Base-by-base conservation (phyloP, 225 moss, liverwort and hornwort species). In the Physcomitrellopsis africana region DNA sequence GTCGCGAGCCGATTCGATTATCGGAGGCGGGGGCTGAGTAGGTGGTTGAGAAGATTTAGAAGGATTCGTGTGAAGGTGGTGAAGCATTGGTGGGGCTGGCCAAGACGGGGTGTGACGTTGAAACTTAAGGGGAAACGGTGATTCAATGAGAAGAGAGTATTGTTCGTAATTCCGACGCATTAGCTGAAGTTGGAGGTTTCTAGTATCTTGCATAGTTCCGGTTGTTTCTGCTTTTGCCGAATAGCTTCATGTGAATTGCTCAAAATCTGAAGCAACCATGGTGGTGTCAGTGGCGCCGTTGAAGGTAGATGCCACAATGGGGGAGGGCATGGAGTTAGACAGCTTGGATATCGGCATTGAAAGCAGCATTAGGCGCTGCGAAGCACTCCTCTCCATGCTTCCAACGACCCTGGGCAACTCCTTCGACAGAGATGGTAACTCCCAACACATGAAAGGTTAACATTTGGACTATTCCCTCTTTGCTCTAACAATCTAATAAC, bases 311-410 rank as follows among this genome's bases (percentile, higher is more conserved):
- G 84, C 70, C n/a, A 61, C 77, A 60, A 77, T 66, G 9, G 69
- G 68, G 24, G 81, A 78, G 59, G 86, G 68, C 24, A 58, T 66
- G 43, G 66, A 81, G 22, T 70, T 76, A 8, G 81, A 77, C 48
- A 80, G 83, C 48, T 63, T 82, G 71, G 77, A 84, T 63, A 79
- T 64, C 10, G 81, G 81, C 19, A 82, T 87, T 60, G 87, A 87
- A 82, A 75, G 77, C 73, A 84, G 87, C 80, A 84, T 84, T 17
- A 80, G 79, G 60, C 82, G 87, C 53, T 87, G 87, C 51, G 87
- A 87, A 77, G 84, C 77, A 26, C 77, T 87, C 48, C 79, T 87
- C n/a, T 77, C 74, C 46, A 68, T 80, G 77, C 71, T 77, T 32
- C 87, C 87, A 53, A 20, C 77, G 67, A 70, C 84, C 12, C 23